These are phyloP conservation scores for Scopulariopsis brevicaulis DNA, from an alignment of 2,329 filamentous ascomycete genomes.

Conservation along the genomic window DNA sequence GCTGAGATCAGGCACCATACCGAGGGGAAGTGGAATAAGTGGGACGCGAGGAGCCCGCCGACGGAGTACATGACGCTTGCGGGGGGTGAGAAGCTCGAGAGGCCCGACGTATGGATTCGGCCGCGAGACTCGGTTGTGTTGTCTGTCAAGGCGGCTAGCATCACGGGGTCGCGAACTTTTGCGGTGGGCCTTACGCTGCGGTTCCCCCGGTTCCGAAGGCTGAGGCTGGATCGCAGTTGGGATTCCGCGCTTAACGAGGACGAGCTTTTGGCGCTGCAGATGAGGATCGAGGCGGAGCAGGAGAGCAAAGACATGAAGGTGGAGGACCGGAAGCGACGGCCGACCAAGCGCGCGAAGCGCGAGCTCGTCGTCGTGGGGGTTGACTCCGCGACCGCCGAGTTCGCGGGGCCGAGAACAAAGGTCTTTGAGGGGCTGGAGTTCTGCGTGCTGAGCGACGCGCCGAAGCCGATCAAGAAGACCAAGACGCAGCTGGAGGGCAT, in stretches of 20 bases:
- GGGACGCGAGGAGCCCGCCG: conserved; percentile 69
- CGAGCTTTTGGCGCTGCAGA: conserved; percentile 64
- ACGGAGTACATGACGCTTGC: conserved; percentile 70
- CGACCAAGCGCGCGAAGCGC: conserved; percentile 52
- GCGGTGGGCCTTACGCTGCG: conserved; percentile 66
- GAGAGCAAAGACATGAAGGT: conserved; percentile 65
- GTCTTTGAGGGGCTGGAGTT: conserved; percentile 71
- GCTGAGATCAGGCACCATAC: conserved; percentile 71
- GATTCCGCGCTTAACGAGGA: conserved; percentile 64
- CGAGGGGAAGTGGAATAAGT: conserved; percentile 83
- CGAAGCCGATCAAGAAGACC: conserved; percentile 56
- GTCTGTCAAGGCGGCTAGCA: conserved; percentile 76
- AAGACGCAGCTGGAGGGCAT: conserved; percentile 72
- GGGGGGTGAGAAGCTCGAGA: conserved; percentile 64
- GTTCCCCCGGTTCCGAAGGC: conserved; percentile 77
- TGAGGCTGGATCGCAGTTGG: conserved; percentile 81
- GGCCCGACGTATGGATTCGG: conserved; percentile 86
- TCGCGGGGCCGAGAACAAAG: conserved; percentile 44
- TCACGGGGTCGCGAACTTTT: conserved; percentile 67
- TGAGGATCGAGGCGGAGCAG: conserved; percentile 55
- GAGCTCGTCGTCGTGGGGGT: conserved; percentile 64
- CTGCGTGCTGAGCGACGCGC: conserved; percentile 70
- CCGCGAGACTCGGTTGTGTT: conserved; percentile 81
- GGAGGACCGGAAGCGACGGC: conserved; percentile 49
- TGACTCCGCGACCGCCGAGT: conserved; percentile 24